A percentile compares a stretch with the other conserved stretches of the same genome.
phyloP scores from a whole-genome alignment of 2,329 filamentous ascomycete species.

The Claviceps pazoutovae region DNA sequence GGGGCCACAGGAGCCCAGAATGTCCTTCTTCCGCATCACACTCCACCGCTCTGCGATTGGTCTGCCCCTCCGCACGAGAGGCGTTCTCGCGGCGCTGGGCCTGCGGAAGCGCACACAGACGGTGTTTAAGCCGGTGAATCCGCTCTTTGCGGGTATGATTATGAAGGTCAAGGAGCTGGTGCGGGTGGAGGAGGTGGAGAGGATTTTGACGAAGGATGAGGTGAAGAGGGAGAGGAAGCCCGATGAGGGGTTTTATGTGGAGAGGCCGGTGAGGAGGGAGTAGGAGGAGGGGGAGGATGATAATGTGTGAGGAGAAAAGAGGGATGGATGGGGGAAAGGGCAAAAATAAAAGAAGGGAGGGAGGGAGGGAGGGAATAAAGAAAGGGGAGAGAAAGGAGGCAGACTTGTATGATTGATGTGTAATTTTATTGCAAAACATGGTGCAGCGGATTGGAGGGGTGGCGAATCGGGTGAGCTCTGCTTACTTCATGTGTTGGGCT shows the following conservation, averaged over 20 bases:
- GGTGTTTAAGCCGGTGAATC: constrained; percentile 76
- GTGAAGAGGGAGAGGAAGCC: constrained; percentile 59
- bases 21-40: constrained; percentile 83
- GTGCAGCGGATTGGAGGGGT: background rate
- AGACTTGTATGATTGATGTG: background rate
- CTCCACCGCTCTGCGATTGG: constrained; percentile 83
- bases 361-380: background rate
- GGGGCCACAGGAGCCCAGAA: constrained; percentile 16
- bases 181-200: constrained; percentile 62
- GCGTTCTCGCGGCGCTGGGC: constrained; percentile 72
- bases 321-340: background rate
- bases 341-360: no score
- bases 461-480: background rate
- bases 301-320: background rate
- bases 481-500: background rate
- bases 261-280: constrained; percentile 31
- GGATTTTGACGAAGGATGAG: constrained; percentile 47
- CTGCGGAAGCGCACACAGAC: constrained; percentile 73
- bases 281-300: background rate
- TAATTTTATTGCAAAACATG: background rate
- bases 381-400: background rate
- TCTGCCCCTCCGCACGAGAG: constrained; percentile 63
- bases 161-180: constrained; percentile 91
- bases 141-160: constrained; percentile 76
- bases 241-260: constrained; percentile 67